Evolutionary conservation across 1,284 basidiomycete genomes (phyloP).

Genomic region (Ceraceosorus guamensis): DNA sequence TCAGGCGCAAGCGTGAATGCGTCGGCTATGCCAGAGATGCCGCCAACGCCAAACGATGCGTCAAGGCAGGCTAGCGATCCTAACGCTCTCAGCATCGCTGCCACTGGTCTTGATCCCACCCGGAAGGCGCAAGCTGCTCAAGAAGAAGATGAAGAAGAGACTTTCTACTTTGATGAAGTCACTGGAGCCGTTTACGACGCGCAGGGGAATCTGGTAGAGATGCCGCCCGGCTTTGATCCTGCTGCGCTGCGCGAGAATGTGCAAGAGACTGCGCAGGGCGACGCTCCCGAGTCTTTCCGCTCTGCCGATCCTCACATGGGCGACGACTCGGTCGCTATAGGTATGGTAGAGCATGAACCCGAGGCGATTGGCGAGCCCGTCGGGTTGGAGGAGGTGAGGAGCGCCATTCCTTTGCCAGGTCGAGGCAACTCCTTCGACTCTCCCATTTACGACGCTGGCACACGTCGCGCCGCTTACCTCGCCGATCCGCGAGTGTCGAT

Average conservation of each 20-base stretch:
- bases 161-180: slow-evolving; percentile 39
- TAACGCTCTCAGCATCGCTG: no score
- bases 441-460: not conserved
- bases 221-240: slow-evolving; percentile 17
- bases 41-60: no score
- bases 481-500: slow-evolving; percentile 8
- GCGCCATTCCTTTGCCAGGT: not conserved
- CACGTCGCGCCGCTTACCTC: not conserved
- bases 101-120: not conserved
- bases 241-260: not conserved
- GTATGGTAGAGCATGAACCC: not conserved
- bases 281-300: no score
- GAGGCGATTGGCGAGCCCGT: not conserved
- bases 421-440: not conserved
- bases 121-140: not conserved
- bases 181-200: slow-evolving; percentile 41
- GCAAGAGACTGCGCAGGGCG: no score
- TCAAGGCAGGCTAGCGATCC: no score
- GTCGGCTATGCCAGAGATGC: no score
- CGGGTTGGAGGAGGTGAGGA: not conserved
- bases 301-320: not conserved
- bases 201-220: slow-evolving; percentile 31
- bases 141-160: slow-evolving; percentile 18
- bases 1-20: no score
- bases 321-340: not conserved